Evolutionary conservation across 192 early-diverging fungal genomes (phyloP), one percentile per base, ranked within the genome.

Genomic region (Entophlyctis luteolus): DNA sequence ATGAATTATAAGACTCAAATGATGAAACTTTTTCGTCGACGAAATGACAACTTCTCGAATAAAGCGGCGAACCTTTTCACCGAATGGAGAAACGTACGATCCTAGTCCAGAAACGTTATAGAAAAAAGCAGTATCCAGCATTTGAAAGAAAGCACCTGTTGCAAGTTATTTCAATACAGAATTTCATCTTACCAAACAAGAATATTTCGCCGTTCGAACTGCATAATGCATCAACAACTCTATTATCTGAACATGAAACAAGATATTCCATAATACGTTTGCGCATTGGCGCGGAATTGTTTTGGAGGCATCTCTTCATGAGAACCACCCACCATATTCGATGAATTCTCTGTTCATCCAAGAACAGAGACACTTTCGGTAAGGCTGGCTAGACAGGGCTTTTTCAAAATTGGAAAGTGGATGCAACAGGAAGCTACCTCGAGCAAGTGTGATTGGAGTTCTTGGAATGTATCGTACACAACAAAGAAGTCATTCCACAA

Each of bases 401-500:
- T 1, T 46, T 16, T 25, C 38, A 18, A 39, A 39, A 1, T 2
- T 39, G 59, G 2, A n/a, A 20, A 6, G 20, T 23, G 5, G 37
- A 22, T 6, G 27, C 4, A 49, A 62, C 3, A 22, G 23, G 20
- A 28, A 58, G 10, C 4, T 25, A 67, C 65, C 27, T 79, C 78
- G 0, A 84, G 65, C 14, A 85, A 66, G 56, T 85, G 83, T n/a
- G 63, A 37, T 6, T 62, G 63, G 2, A 62, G 55, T 59, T 84
- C 79, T 35, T 79, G 72, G 37, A 81, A 63, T 55, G 69, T 75
- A 35, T 85, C 81, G 38, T 76, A 79, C 8, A 81, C 42, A 12
- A 76, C 56, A 55, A 77, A 79, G 65, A 75, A 84, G 29, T 85
- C 81, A 28, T 76, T 70, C 81, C 79, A 85, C 22, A 77, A 33